Base-by-base conservation (phyloP, 805 yeast genomes). In the Lipomyces lipofer region DNA sequence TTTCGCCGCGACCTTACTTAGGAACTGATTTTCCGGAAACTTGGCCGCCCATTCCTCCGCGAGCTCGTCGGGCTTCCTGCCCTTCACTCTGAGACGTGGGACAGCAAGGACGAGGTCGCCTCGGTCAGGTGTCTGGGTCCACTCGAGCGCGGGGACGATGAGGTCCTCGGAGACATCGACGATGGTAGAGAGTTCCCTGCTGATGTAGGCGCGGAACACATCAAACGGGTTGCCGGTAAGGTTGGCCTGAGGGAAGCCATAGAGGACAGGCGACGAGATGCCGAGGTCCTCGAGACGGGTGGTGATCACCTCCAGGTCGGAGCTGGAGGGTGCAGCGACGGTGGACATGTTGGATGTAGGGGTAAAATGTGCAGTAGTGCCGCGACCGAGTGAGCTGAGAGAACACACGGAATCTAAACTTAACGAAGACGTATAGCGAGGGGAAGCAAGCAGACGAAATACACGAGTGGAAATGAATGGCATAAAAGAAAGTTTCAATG, bases 21-120 rank as follows among this genome's bases (percentile, higher is more conserved):
- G 73, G 68, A 77, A 86, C 40, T 82, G 80, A 35, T 88, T 90
- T 58, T 79, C 78, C 60, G 90, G 86, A 74, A 92, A 88, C 56
- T 80, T 78, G 53, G 72, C 79, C 28, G 95, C 86, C 86, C 96
- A 85, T 66, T 90, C 87, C 39, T 69, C 67, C 28, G 94, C 91
- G 54, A 85, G 70, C 51, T 78, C 83, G 69, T 84, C 86, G 57
- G 92, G 88, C 67, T 89, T 85, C 32, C 82, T 79, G 60, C 92
- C 92, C 61, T 87, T 83, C 70, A 92, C 79, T 66, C 96, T 81
- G 66, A 86, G 75, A 70, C 97, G 83, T 64, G 98, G 99, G 40
- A 94, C 78, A 40, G 99, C 97, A 51, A 92, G 82, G 58, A 92
- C 79, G 66, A 94, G 78, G 71, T 94, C 99, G 68, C 98, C 99